These are phyloP conservation scores for Quercus phellos DNA, from an alignment of 331 rosid species.

Conservation along the genomic window DNA sequence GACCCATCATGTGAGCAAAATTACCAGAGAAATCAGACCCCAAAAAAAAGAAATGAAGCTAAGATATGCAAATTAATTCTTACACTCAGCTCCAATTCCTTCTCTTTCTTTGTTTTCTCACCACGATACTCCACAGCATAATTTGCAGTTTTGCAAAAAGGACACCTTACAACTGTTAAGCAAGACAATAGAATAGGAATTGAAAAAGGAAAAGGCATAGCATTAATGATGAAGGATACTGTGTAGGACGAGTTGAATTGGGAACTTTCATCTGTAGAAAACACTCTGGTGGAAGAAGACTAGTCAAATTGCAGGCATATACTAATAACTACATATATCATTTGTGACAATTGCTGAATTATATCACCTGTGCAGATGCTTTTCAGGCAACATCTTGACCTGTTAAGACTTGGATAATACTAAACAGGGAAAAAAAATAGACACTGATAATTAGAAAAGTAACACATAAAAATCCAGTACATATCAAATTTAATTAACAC, in stretches of 20 bases:
- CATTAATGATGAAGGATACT: slow-evolving; percentile 66
- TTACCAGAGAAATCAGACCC: not conserved
- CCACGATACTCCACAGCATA: slow-evolving; percentile 98
- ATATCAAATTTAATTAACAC: slow-evolving; percentile 2
- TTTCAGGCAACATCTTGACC: slow-evolving; percentile 97
- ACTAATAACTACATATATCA: not conserved
- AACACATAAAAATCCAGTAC: not conserved
- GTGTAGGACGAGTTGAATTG: slow-evolving; percentile 95
- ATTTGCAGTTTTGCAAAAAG: slow-evolving; percentile 85
- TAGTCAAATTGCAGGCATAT: slow-evolving; percentile 31
- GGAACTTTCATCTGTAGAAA: slow-evolving; percentile 99
- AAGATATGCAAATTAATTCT: slow-evolving; percentile 29
- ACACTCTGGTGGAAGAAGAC: slow-evolving; percentile 61
- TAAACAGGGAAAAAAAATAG: slow-evolving; percentile 22
- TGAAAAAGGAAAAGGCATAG: not conserved
- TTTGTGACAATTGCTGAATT: slow-evolving; percentile 13
- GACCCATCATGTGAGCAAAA: not conserved
- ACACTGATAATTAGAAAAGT: slow-evolving; percentile 29
- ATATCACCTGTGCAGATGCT: slow-evolving; percentile 92
- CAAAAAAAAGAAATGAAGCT: not conserved
- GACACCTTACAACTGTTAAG: slow-evolving; percentile 73
- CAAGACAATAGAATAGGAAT: slow-evolving; percentile 25
- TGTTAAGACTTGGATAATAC: slow-evolving; percentile 97
- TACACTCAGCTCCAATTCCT: slow-evolving; percentile 88
- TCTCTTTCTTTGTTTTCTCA: slow-evolving; percentile 93